phyloP scores from a whole-genome alignment of 73 alveolate genomes.

The Tetrahymena thermophila region DNA sequence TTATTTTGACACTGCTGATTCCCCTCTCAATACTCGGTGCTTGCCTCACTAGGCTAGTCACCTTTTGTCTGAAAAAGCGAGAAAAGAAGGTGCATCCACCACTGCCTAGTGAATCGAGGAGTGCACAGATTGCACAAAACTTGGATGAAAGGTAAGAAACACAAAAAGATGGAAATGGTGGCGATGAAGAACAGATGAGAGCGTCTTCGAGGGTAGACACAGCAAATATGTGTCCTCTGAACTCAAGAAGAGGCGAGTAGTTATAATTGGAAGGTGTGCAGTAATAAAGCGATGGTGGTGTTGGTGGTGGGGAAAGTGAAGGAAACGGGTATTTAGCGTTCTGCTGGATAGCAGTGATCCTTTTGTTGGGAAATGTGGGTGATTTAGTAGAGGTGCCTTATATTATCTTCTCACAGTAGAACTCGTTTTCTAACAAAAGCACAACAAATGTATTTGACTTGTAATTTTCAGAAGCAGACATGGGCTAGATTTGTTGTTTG shows the following conservation, averaged over 20 bases:
- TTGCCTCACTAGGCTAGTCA: background rate
- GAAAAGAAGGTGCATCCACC: background rate
- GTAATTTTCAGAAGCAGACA: background rate
- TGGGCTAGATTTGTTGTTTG: background rate
- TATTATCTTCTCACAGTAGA: background rate
- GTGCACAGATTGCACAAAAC: background rate
- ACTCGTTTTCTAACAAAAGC: background rate
- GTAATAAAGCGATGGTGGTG: background rate
- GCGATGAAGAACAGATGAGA: background rate
- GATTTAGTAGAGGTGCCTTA: background rate
- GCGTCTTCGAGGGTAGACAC: background rate
- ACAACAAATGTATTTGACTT: background rate
- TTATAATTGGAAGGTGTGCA: background rate
- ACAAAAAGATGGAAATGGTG: background rate
- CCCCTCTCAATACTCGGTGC: background rate
- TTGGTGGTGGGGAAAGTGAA: background rate
- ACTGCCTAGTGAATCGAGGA: background rate
- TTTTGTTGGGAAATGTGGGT: background rate
- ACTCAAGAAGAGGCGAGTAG: background rate
- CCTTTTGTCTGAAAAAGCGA: background rate
- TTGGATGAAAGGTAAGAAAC: background rate
- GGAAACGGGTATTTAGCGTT: background rate
- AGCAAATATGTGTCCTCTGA: background rate
- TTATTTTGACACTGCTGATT: background rate
- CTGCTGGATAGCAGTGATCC: background rate